Percentiles rank a stretch among this genome's conserved stretches.
phyloP scores from a whole-genome alignment of 768 basidiomycete species.

The Panaeolus papilionaceus region DNA sequence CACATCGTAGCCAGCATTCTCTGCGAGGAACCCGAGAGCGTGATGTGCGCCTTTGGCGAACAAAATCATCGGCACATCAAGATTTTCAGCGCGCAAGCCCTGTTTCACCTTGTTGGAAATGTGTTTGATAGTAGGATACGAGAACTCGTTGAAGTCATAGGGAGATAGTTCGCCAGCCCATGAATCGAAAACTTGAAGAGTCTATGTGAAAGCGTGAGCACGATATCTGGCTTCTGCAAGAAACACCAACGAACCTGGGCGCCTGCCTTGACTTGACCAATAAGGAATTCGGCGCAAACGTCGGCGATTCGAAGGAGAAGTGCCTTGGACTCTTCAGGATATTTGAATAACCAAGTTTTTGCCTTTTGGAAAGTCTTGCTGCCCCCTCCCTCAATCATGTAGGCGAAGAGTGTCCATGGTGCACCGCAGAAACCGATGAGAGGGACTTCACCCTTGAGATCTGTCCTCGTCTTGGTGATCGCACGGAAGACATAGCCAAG shows the following conservation, averaged over 20 bases:
- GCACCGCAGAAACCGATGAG: slow-evolving; percentile 97
- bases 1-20: slow-evolving; percentile 79
- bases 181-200: slow-evolving; percentile 97
- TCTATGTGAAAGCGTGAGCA: slow-evolving; percentile 46
- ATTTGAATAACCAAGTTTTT: slow-evolving; percentile 94
- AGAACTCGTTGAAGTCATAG: slow-evolving; percentile 83
- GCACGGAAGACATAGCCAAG: slow-evolving; percentile 94
- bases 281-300: slow-evolving; percentile 87
- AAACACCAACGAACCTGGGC: slow-evolving; percentile 74
- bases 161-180: slow-evolving; percentile 94
- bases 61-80: slow-evolving; percentile 85
- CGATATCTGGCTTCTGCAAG: neutral
- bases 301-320: slow-evolving; percentile 84
- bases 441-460: slow-evolving; percentile 87
- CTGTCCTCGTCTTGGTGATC: slow-evolving; percentile 82
- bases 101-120: slow-evolving; percentile 75
- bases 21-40: slow-evolving; percentile 64
- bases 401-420: slow-evolving; percentile 97
- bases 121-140: slow-evolving; percentile 76
- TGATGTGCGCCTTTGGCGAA: slow-evolving; percentile 96
- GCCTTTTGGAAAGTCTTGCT: slow-evolving; percentile 89
- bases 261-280: slow-evolving; percentile 93
- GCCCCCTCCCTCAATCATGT: slow-evolving; percentile 98
- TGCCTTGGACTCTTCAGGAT: slow-evolving; percentile 82
- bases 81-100: slow-evolving; percentile 55